phyloP scores from a whole-genome alignment of 2,329 filamentous ascomycete genomes.

The Cryphonectria naterciae region DNA sequence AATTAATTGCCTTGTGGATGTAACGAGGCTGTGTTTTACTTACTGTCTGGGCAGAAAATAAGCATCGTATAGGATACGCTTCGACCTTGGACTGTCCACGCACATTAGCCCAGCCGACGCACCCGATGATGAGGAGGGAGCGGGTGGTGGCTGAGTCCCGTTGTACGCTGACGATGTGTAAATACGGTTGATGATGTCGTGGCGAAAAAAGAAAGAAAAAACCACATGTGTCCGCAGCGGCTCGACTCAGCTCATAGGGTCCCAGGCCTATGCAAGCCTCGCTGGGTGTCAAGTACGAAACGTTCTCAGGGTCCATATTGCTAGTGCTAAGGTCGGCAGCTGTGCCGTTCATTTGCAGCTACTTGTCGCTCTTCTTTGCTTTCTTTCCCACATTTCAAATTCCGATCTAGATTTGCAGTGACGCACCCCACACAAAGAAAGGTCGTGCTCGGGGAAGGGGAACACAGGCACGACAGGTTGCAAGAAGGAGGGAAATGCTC shows the following conservation, averaged over 20 bases:
- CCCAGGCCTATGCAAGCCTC: not conserved
- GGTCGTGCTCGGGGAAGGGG: not conserved
- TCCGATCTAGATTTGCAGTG: constrained; percentile 11
- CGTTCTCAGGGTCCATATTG: not conserved
- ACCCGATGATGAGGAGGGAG: too few relatives aligned
- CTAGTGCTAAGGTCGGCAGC: not conserved
- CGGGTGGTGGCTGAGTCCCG: not conserved
- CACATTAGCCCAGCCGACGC: not conserved
- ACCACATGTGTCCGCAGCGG: not conserved
- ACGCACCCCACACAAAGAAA: constrained; percentile 9
- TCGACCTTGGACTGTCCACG: not conserved
- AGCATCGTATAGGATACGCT: not conserved
- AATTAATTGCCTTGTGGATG: not conserved
- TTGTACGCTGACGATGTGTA: not conserved
- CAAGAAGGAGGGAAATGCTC: not conserved
- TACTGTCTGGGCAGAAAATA: not conserved
- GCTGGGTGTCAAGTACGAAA: not conserved
- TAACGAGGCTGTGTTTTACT: not conserved
- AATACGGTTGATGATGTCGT: not conserved
- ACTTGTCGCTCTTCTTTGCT: not conserved
- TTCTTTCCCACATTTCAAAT: not conserved
- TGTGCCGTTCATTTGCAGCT: constrained; percentile 10
- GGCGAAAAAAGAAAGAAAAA: not conserved
- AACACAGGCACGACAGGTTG: not conserved
- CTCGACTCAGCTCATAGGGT: not conserved